Conservation (phyloP, 2,329 filamentous ascomycete genomes). For the Metarhizium humberi region DNA sequence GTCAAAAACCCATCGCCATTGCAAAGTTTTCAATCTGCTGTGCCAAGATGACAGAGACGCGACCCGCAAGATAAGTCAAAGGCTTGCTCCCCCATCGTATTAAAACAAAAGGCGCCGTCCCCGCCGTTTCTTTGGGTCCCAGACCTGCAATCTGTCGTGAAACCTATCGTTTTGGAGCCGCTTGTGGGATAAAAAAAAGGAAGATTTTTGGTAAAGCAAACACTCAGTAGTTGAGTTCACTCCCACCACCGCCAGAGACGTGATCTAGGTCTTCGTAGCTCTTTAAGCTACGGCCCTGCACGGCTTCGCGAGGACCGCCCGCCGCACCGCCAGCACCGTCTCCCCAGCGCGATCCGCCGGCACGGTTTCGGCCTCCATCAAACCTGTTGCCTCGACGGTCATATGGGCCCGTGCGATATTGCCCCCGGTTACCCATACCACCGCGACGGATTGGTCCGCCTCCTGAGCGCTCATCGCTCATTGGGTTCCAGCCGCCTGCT, state of each 20-base stretch:
- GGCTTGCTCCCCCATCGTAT: background rate
- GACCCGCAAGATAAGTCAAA: background rate
- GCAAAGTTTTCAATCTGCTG: background rate
- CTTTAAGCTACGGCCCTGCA: constrained; percentile 85
- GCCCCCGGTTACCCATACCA: constrained; percentile 40
- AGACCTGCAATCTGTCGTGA: background rate
- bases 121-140: background rate
- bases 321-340: constrained; percentile 68
- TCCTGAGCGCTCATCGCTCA: constrained; percentile 47
- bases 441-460: constrained; percentile 62
- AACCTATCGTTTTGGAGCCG: background rate
- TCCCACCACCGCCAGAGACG: constrained; percentile 60
- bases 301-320: constrained; percentile 81
- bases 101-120: background rate
- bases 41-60: background rate
- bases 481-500: constrained; percentile 40
- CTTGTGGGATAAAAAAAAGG: background rate
- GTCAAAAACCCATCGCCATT: background rate
- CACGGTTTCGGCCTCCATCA: constrained; percentile 43
- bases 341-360: constrained; percentile 53
- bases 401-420: constrained; percentile 62
- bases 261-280: constrained; percentile 97
- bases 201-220: background rate
- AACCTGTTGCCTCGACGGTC: constrained; percentile 54
- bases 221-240: constrained; percentile 77